A percentile compares a stretch with the other conserved stretches of the same genome.
phyloP scores from a whole-genome alignment of 2,329 filamentous ascomycete genomes.

The Pseudocercospora ulei region DNA sequence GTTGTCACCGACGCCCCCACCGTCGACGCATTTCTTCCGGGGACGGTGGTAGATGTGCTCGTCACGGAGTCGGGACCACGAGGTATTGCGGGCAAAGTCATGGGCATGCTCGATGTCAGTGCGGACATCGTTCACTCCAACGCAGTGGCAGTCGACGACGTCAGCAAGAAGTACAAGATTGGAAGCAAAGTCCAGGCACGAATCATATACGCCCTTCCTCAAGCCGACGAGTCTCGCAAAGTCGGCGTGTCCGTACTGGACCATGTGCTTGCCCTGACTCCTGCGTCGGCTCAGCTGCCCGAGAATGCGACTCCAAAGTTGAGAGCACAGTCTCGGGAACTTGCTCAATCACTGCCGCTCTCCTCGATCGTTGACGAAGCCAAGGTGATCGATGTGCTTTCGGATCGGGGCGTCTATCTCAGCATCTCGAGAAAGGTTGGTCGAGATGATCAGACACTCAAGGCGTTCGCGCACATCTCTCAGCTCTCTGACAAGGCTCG shows the following conservation, averaged over 20 bases:
- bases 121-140: constrained; percentile 87
- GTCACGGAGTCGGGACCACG: constrained; percentile 62
- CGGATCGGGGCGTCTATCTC: constrained; percentile 70
- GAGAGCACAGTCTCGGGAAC: constrained; percentile 23
- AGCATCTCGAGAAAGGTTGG: constrained; percentile 46
- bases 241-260: constrained; percentile 79
- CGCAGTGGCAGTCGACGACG: constrained; percentile 54
- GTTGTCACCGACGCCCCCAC: constrained; percentile 65
- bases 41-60: constrained; percentile 77
- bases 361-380: constrained; percentile 70
- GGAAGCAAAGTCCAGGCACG: constrained; percentile 77
- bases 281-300: constrained; percentile 35
- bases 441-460: constrained; percentile 10
- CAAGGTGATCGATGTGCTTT: constrained; percentile 68
- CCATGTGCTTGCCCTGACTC: constrained; percentile 62
- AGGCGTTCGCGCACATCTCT: constrained; percentile 83
- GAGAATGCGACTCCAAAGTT: constrained; percentile 28
- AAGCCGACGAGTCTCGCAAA: constrained; percentile 62
- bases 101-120: constrained; percentile 83
- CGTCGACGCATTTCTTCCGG: constrained; percentile 81
- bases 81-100: constrained; percentile 80
- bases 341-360: constrained; percentile 51
- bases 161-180: constrained; percentile 69
- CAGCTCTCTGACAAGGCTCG: constrained; percentile 83
- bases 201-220: constrained; percentile 78